phyloP scores from a whole-genome alignment of 2,329 filamentous ascomycete species.

The Trichoderma guizhouense region DNA sequence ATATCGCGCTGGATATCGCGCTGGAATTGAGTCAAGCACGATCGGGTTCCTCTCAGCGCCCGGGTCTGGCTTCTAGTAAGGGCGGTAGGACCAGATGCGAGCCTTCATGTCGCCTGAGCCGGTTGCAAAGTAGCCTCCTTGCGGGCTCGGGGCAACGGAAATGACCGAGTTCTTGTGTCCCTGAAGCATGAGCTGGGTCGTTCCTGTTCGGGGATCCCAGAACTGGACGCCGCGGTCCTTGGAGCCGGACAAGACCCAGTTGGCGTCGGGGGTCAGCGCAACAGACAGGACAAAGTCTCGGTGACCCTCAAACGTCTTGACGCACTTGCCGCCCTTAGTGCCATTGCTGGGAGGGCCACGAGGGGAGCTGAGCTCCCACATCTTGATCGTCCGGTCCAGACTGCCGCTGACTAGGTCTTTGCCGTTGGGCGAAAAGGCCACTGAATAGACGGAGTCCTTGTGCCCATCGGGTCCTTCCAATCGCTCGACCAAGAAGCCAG shows the following conservation, averaged over 20 bases:
- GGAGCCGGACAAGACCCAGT: conserved; percentile 95
- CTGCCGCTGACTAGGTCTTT: conserved; percentile 91
- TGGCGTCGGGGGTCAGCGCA: conserved; percentile 86
- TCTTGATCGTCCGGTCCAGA: conserved; percentile 97
- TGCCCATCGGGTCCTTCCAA: conserved; percentile 91
- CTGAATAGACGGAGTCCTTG: conserved; percentile 94
- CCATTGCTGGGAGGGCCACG: conserved; percentile 64
- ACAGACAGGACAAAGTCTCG: conserved; percentile 97
- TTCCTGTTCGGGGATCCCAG: conserved; percentile 92
- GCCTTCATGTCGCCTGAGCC: conserved; percentile 97
- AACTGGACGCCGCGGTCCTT: conserved; percentile 98
- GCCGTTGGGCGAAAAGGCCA: conserved; percentile 91
- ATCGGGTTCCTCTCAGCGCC: neutral
- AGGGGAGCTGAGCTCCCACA: conserved; percentile 87
- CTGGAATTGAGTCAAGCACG: neutral
- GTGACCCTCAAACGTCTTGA: conserved; percentile 96
- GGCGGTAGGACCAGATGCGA: conserved; percentile 87
- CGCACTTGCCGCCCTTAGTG: conserved; percentile 84
- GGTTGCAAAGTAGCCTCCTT: conserved; percentile 85
- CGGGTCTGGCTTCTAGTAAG: conserved; percentile 33
- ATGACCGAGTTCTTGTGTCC: conserved; percentile 99
- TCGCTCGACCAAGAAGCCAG: conserved; percentile 82
- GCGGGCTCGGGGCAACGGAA: conserved; percentile 90
- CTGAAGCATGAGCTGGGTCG: conserved; percentile 96
- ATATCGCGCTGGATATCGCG: neutral